Base-by-base conservation (phyloP, 352 stramenopile species). In the Discostella stelligera region DNA sequence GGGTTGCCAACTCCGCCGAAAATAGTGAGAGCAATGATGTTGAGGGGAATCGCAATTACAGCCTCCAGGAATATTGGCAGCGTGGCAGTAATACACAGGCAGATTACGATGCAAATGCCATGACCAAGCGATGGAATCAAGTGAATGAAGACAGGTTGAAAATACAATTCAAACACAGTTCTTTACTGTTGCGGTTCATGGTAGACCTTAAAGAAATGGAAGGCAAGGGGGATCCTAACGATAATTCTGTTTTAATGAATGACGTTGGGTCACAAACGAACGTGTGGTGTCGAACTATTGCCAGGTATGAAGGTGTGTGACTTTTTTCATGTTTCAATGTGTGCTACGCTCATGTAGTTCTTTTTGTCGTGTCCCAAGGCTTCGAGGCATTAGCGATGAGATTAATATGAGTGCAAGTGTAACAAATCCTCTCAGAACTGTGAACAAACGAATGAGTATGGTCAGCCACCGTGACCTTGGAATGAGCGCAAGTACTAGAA, bases 81-180 rank as follows among this genome's bases (percentile, higher is more conserved):
- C 58, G 69, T 39, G 72, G 64, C 11, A 66, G 27, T 52, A 39
- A 41, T 21, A 37, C 44, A 37, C 21, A 20, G 30, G 21, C 50
- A 46, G 54, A 50, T 65, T 82, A 85, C 25, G 52, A 74, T 56
- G 14, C 46, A 25, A 14, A 23, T n/a, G 63, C 55, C 41, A 82
- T 85, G 60, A 70, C 62, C 16, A 65, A 63, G 25, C 73, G 73
- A 49, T 93, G 88, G 88, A 44, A 56, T 4, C 75, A 78, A 13
- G 79, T 86, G 13, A 76, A 89, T n/a, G 82, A 92, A 65, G 83
- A 91, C 44, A 80, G 74, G 41, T 66, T 92, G 21, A 88, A 86
- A 65, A 62, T 91, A 59, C 72, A 86, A 55, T 84, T 82, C 20
- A 74, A 65, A 60, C 75, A 60, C 44, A 71, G 58, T 37, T 79